phyloP scores from a whole-genome alignment of 176 grass and related monocot genomes.

The Ananas comosus region DNA sequence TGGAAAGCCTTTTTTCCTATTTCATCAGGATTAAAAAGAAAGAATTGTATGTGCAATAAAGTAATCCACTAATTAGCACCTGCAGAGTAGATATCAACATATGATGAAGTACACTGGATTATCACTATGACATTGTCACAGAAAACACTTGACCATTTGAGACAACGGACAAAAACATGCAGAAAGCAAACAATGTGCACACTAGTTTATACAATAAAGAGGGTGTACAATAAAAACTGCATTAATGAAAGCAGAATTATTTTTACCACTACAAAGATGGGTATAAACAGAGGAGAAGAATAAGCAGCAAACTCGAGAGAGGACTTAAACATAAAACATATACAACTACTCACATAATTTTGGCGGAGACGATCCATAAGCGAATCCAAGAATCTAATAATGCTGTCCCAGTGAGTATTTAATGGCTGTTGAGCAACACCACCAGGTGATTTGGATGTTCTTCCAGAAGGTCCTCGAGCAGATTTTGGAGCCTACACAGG shows the following conservation, averaged over 20 bases:
- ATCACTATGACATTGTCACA: too few relatives aligned
- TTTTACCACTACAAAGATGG: neutral
- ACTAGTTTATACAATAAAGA: too few relatives aligned
- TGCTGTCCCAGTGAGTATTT: slow-evolving; percentile 73
- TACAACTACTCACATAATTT: slow-evolving; percentile 57
- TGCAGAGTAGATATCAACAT: too few relatives aligned
- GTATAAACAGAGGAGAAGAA: neutral
- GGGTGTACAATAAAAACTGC: too few relatives aligned
- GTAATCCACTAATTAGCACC: too few relatives aligned
- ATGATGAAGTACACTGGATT: too few relatives aligned
- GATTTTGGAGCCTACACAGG: slow-evolving; percentile 77
- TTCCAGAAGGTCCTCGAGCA: slow-evolving; percentile 53
- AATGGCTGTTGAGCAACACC: slow-evolving; percentile 36
- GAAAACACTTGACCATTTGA: too few relatives aligned
- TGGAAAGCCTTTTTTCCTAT: neutral
- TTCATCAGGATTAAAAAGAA: too few relatives aligned
- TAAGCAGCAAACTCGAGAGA: neutral
- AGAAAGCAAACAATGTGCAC: too few relatives aligned
- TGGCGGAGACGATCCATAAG: slow-evolving; percentile 62
- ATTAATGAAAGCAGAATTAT: too few relatives aligned
- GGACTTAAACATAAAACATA: slow-evolving; percentile 11
- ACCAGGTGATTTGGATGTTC: slow-evolving; percentile 57
- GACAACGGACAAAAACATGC: too few relatives aligned
- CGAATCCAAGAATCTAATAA: slow-evolving; percentile 80
- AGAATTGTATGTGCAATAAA: too few relatives aligned